phyloP scores from a whole-genome alignment of 2,329 filamentous ascomycete genomes.

The Sporothrix euskadiensis region DNA sequence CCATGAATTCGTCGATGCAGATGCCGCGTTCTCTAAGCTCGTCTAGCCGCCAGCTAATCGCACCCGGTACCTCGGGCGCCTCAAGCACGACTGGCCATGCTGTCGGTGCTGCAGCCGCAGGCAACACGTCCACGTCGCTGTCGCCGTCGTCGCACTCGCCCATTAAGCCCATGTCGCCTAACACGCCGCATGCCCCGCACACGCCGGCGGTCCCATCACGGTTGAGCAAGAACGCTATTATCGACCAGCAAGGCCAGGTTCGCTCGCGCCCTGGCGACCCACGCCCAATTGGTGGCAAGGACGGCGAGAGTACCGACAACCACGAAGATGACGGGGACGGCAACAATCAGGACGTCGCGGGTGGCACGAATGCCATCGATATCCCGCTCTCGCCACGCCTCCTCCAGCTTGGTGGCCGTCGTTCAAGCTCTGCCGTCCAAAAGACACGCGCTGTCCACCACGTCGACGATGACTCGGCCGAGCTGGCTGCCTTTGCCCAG shows the following conservation, averaged over 20 bases:
- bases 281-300: not conserved
- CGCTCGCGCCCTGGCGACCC: constrained; percentile 34
- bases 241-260: constrained; percentile 57
- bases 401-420: constrained; percentile 46
- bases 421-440: constrained; percentile 70
- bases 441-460: constrained; percentile 53
- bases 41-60: constrained; percentile 59
- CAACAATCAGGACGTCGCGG: constrained; percentile 43
- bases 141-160: constrained; percentile 81
- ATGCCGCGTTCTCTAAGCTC: constrained; percentile 81
- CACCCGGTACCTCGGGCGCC: constrained; percentile 50
- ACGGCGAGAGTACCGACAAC: not conserved
- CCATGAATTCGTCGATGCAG: constrained; percentile 85
- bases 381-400: constrained; percentile 71
- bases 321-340: constrained; percentile 32
- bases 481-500: constrained; percentile 59
- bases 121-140: constrained; percentile 61
- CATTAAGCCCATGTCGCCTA: constrained; percentile 83
- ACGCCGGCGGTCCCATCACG: constrained; percentile 91
- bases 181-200: constrained; percentile 91
- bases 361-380: constrained; percentile 67
- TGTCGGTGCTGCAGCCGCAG: constrained; percentile 32
- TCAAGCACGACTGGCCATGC: not conserved
- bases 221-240: constrained; percentile 86
- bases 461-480: constrained; percentile 60